Evolutionary conservation across 371 early-diverging fungal genomes (phyloP).

Genomic region (Mucor mucedo): DNA sequence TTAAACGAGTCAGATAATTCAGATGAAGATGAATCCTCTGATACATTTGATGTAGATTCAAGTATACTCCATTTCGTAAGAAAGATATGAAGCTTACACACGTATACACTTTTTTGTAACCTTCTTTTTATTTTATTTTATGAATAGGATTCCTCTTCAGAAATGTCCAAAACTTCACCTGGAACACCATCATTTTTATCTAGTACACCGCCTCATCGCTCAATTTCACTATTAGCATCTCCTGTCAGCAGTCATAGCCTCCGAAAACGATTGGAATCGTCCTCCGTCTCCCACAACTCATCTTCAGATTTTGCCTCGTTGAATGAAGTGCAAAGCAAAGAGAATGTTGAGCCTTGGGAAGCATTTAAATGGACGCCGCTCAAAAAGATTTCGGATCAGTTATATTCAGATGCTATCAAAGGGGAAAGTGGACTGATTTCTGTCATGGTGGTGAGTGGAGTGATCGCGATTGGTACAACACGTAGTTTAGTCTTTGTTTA

Average conservation of each 20-base stretch:
- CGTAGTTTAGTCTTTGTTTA: constrained; percentile 75
- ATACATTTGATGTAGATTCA: constrained; percentile 42
- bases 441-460: constrained; percentile 62
- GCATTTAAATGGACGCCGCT: constrained; percentile 80
- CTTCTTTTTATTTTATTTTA: neutral
- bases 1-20: constrained; percentile 56
- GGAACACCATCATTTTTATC: constrained; percentile 28
- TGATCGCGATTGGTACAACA: constrained; percentile 79
- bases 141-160: constrained; percentile 48
- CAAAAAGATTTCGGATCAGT: constrained; percentile 66
- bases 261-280: constrained; percentile 27
- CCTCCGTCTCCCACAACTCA: constrained; percentile 29
- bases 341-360: constrained; percentile 60
- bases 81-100: neutral
- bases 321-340: constrained; percentile 6
- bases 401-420: constrained; percentile 65
- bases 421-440: constrained; percentile 64
- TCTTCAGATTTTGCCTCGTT: constrained; percentile 23
- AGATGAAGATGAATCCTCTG: constrained; percentile 37
- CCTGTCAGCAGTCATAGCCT: constrained; percentile 8
- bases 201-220: constrained; percentile 22
- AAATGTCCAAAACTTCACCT: constrained; percentile 40
- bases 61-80: constrained; percentile 46
- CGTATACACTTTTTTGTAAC: neutral
- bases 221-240: constrained; percentile 14